Conservation (phyloP, 73 alveolate genomes). For the Tetrahymena thermophila region DNA sequence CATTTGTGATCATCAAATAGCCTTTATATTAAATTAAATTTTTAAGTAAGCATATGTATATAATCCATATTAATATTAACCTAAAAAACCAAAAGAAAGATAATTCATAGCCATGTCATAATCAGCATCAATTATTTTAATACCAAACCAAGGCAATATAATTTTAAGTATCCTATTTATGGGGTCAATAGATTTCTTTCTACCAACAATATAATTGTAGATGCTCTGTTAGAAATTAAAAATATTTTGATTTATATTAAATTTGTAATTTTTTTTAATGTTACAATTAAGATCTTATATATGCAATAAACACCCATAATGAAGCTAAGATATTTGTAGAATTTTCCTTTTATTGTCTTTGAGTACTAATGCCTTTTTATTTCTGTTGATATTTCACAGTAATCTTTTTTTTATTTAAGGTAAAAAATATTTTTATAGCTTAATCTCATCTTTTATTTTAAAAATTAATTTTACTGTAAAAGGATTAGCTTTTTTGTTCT, state of each 20-base stretch:
- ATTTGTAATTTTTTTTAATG: neutral
- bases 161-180: conserved; percentile 33
- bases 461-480: neutral
- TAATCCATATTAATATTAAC: neutral
- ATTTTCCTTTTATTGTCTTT: neutral
- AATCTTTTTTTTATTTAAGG: neutral
- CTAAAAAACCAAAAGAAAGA: conserved; percentile 37
- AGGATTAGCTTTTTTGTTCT: neutral
- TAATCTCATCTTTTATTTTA: too few species aligned
- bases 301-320: neutral
- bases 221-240: neutral
- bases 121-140: conserved; percentile 10
- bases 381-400: neutral
- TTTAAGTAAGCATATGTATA: neutral
- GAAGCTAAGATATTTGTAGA: neutral
- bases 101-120: conserved; percentile 34
- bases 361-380: neutral
- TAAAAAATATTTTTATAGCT: too few species aligned
- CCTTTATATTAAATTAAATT: neutral
- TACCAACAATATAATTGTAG: conserved; percentile 14
- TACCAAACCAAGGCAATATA: conserved; percentile 35
- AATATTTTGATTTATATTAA: neutral
- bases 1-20: conserved; percentile 34
- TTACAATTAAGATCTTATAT: neutral
- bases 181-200: conserved; percentile 42